Evolutionary conservation across 345 rosid species (phyloP).

Genomic region (Citrus hindsii): DNA sequence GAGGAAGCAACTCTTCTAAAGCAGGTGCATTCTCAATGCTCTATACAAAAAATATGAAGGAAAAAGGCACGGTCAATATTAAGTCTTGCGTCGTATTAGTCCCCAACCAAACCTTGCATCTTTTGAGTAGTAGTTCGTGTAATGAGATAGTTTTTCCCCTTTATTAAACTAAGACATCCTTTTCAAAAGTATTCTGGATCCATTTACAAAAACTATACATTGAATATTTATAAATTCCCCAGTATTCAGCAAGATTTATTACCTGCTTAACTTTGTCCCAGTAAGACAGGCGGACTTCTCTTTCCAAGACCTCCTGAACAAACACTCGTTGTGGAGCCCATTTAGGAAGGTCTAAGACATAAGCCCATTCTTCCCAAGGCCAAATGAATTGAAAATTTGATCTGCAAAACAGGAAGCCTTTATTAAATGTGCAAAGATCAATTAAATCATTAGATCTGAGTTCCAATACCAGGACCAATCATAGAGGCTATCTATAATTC

Average conservation of each 20-base stretch:
- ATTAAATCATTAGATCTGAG: neutral
- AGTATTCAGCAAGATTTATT: slow-evolving; percentile 1
- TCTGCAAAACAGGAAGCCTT: slow-evolving; percentile 38
- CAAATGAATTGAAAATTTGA: slow-evolving; percentile 98
- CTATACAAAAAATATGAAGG: slow-evolving; percentile 32
- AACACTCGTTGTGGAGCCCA: slow-evolving; percentile 99
- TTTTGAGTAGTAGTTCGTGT: neutral
- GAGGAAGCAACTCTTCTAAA: slow-evolving; percentile 88
- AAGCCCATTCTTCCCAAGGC: slow-evolving; percentile 99
- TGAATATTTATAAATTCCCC: neutral
- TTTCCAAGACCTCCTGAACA: slow-evolving; percentile 96
- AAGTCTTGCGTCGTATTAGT: neutral
- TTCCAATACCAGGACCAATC: neutral
- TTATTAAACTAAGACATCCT: no score
- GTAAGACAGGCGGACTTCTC: slow-evolving; percentile 95
- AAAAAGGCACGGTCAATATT: slow-evolving; percentile 5
- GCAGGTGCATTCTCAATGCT: slow-evolving; percentile 87
- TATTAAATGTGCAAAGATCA: slow-evolving; percentile 3
- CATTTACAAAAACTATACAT: neutral
- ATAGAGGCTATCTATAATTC: neutral
- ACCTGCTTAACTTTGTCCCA: slow-evolving; percentile 99
- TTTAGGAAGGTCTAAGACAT: slow-evolving; percentile 89
- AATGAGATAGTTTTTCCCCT: no score
- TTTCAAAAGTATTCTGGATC: neutral
- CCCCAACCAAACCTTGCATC: neutral